Conservation (phyloP, 176 grass and related monocot species). For the Aegilops umbellulata region DNA sequence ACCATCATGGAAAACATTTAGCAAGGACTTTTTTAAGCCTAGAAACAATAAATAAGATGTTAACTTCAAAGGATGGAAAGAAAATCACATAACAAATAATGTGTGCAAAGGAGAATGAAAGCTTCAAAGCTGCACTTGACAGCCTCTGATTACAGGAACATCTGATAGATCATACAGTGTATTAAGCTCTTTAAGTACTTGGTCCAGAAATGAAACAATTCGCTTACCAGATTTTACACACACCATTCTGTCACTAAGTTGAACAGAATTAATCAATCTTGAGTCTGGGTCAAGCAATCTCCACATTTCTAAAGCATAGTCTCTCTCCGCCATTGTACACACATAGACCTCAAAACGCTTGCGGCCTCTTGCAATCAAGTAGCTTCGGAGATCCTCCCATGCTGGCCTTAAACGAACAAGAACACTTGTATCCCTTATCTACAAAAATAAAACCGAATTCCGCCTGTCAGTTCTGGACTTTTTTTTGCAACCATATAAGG, state of each 20-base stretch:
- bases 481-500: slow-evolving; percentile 1
- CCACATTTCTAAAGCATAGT: slow-evolving; percentile 99
- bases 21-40: slow-evolving; percentile 82
- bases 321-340: slow-evolving; percentile 99
- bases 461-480: neutral
- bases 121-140: neutral
- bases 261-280: slow-evolving; percentile 78
- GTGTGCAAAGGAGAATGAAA: neutral
- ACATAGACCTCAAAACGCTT: slow-evolving; percentile 99
- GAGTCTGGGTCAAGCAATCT: slow-evolving; percentile 92
- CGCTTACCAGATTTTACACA: slow-evolving; percentile 93
- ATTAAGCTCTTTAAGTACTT: neutral
- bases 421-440: slow-evolving; percentile 99
- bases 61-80: slow-evolving; percentile 27
- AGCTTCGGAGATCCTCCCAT: slow-evolving; percentile 97
- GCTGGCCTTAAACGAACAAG: slow-evolving; percentile 87
- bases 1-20: slow-evolving; percentile 94
- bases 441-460: slow-evolving; percentile 21
- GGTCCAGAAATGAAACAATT: neutral
- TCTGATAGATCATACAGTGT: neutral
- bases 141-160: neutral
- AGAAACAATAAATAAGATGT: slow-evolving; percentile 12
- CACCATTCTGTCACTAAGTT: slow-evolving; percentile 84
- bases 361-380: slow-evolving; percentile 90
- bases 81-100: slow-evolving; percentile 12